Conservation (phyloP, 768 basidiomycete species). For the Tricholoma terreum region DNA sequence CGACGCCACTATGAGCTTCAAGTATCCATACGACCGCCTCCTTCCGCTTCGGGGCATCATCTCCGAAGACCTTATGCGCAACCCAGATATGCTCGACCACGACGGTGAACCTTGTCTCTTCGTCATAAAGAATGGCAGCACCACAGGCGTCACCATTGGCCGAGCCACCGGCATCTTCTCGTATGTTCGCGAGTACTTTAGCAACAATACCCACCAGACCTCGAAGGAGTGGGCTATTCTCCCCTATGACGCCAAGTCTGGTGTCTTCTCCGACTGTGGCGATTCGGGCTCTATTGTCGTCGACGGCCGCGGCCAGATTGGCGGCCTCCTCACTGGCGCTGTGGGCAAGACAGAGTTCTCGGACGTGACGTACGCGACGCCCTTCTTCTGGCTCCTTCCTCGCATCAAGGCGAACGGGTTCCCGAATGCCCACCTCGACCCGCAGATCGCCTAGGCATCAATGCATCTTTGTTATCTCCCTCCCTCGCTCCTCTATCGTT, state of each 20-base stretch:
- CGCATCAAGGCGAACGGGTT: conserved; percentile 13
- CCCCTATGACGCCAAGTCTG: conserved; percentile 23
- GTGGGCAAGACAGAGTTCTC: conserved; percentile 20
- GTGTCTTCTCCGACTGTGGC: conserved; percentile 24
- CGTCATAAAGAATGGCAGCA: conserved; percentile 34
- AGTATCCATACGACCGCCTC: conserved; percentile 30
- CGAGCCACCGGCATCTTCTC: conserved; percentile 35
- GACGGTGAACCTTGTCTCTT: conserved; percentile 29
- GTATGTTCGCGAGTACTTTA: conserved; percentile 29
- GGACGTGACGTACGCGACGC: conserved; percentile 35
- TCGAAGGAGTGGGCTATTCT: conserved; percentile 32
- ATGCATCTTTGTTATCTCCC: too few relatives aligned
- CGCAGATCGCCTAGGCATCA: neutral
- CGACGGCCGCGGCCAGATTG: conserved; percentile 31
- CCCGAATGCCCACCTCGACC: conserved; percentile 1
- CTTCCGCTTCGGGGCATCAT: conserved; percentile 28
- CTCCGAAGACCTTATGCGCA: conserved; percentile 28
- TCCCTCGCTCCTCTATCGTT: too few relatives aligned
- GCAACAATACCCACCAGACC: conserved; percentile 15
- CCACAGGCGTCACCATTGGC: conserved; percentile 35
- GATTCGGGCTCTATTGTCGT: conserved; percentile 37
- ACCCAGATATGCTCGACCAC: conserved; percentile 27
- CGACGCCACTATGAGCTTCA: conserved; percentile 17
- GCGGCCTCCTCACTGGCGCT: conserved; percentile 34
- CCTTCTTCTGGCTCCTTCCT: conserved; percentile 27